Evolutionary conservation across 177 flowering plant genomes (phyloP), one percentile per base, ranked within the genome.

Genomic region (Vitis hybrid): DNA sequence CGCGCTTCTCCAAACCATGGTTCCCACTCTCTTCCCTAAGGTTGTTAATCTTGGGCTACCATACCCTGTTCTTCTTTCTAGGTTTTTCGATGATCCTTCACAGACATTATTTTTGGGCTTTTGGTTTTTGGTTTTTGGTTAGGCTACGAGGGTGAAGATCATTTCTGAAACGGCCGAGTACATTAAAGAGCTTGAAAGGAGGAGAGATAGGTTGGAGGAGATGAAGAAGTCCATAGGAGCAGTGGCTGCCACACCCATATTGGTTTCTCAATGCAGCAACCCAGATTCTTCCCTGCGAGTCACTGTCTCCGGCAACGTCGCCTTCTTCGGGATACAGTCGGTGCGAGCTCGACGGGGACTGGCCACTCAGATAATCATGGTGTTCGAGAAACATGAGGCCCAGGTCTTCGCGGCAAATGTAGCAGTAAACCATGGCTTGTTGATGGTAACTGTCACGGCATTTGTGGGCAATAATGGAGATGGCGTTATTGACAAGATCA

Each of bases 371-470:
- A 60, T 78, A 33, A 39, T 83, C 50, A 53, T 6, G 62, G 77
- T 76, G 57, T 78, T 83, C 14, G 72, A 78, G 26, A 69, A 55
- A 49, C 70, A 76, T 53, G 18, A 56, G 51, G 76, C 74, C 3
- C 80, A 82, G 56, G 76, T 77, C 31, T 68, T 83, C 72, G 78
- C 73, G 21, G 71, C 80, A 14, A 70, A 56, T 26, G 19, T 83
- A n/a, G 31, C 64, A 1, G 72, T 65, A 5, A 21, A 65, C n/a
- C 70, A 74, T 6, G 51, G 33, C 18, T 59, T 22, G 48, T 11
- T 67, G 56, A 70, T 62, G 7, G 45, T 76, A 21, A 67, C 80
- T 5, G 76, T 75, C 3, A 83, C 75, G 3, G 74, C 77, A 2
- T 2, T 65, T 60, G 51, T 83, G 12, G 52, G 57, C 48, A 52